phyloP scores from a whole-genome alignment of 345 rosid genomes.

The Conringia planisiliqua region DNA sequence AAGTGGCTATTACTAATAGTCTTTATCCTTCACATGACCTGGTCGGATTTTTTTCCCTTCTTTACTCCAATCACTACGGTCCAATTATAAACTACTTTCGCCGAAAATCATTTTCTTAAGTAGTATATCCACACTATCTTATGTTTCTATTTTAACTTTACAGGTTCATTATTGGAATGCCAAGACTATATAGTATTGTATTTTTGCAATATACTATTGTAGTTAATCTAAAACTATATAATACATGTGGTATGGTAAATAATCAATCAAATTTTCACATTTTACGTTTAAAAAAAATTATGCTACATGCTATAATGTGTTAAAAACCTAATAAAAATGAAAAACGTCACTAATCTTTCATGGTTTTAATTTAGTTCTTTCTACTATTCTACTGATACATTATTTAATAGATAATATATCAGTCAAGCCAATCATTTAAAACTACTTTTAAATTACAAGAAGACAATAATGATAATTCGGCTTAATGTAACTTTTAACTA shows the following conservation, averaged over 20 bases:
- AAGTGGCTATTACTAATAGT: constrained; percentile 4
- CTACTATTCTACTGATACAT: background rate
- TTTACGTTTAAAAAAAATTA: too few relatives aligned
- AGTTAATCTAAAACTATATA: background rate
- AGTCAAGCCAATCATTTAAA: background rate
- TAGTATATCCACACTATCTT: background rate
- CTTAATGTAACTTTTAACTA: background rate
- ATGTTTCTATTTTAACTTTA: background rate
- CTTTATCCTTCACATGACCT: constrained; percentile 32
- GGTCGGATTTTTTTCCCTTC: constrained; percentile 13
- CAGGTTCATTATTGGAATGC: background rate
- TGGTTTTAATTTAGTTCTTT: background rate
- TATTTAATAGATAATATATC: background rate
- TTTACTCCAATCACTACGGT: constrained; percentile 5
- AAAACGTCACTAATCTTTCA: too few relatives aligned
- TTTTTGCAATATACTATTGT: background rate
- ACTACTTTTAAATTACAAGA: background rate
- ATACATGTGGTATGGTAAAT: too few relatives aligned
- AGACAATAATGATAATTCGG: background rate
- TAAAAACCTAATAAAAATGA: too few relatives aligned
- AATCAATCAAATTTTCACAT: too few relatives aligned
- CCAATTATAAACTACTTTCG: constrained; percentile 6
- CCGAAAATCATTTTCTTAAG: background rate
- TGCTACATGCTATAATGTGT: too few relatives aligned
- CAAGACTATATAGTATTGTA: background rate